Conservation (phyloP, 441 rosid species). For the Flueggea neowawraea region DNA sequence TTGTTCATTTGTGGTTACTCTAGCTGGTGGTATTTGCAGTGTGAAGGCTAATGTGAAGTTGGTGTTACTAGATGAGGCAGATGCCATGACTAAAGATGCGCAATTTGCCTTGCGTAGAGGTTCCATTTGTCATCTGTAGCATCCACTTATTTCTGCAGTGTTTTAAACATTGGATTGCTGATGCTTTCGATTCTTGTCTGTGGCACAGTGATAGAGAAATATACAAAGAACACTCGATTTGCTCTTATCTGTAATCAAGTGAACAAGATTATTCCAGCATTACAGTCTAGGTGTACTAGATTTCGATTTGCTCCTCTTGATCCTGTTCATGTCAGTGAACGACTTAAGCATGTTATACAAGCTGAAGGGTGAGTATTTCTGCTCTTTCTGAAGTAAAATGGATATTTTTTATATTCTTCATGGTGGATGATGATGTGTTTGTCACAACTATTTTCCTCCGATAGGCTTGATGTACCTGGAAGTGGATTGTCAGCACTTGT, state of each 20-base stretch:
- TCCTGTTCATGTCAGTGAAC: slow-evolving; percentile 59
- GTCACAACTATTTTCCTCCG: slow-evolving; percentile 8
- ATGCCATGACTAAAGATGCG: slow-evolving; percentile 99
- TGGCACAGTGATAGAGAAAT: slow-evolving; percentile 85
- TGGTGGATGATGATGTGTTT: slow-evolving; percentile 4
- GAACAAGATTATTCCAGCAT: slow-evolving; percentile 96
- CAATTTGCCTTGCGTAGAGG: slow-evolving; percentile 99
- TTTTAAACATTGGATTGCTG: not conserved
- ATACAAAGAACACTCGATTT: slow-evolving; percentile 93
- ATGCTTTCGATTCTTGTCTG: slow-evolving; percentile 16
- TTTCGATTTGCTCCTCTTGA: slow-evolving; percentile 98
- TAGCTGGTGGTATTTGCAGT: slow-evolving; percentile 22
- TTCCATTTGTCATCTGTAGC: slow-evolving; percentile 6
- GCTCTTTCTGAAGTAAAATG: slow-evolving; percentile 3
- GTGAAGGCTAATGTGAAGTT: slow-evolving; percentile 78
- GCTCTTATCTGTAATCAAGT: slow-evolving; percentile 94
- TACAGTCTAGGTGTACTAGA: slow-evolving; percentile 96
- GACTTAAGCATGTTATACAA: slow-evolving; percentile 79
- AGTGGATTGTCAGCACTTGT: slow-evolving; percentile 83
- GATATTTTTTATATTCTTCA: not conserved
- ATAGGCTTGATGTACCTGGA: slow-evolving; percentile 82
- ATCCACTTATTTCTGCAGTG: not conserved
- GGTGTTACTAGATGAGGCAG: slow-evolving; percentile 94
- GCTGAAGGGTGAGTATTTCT: slow-evolving; percentile 65
- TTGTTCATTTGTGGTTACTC: not conserved